phyloP scores from a whole-genome alignment of 2,329 filamentous ascomycete genomes.

The Aspergillus sp. region DNA sequence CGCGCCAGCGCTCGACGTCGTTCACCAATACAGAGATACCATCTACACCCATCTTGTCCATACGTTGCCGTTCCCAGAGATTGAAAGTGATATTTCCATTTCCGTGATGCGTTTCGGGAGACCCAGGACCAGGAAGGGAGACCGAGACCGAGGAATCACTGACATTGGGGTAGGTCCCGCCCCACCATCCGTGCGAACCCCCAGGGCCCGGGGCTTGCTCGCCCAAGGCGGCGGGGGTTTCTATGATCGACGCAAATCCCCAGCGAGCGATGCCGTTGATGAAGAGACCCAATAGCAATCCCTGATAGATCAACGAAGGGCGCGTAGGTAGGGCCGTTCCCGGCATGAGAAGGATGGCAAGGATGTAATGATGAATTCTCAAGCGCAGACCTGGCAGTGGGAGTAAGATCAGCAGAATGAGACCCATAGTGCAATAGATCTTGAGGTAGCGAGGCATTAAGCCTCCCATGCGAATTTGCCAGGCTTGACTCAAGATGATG shows the following conservation, averaged over 20 bases:
- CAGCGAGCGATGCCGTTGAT: slow-evolving; percentile 92
- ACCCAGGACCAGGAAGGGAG: slow-evolving; percentile 42
- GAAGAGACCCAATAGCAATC: slow-evolving; percentile 84
- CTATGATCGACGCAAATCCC: slow-evolving; percentile 86
- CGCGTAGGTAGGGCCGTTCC: slow-evolving; percentile 88
- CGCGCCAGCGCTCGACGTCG: slow-evolving; percentile 63
- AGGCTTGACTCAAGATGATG: slow-evolving; percentile 75
- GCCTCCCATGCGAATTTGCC: slow-evolving; percentile 82
- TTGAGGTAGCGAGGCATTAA: slow-evolving; percentile 75
- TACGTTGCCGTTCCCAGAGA: slow-evolving; percentile 45
- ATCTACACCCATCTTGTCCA: slow-evolving; percentile 49
- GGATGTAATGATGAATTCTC: slow-evolving; percentile 92
- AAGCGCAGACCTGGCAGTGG: slow-evolving; percentile 75
- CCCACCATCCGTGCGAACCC: slow-evolving; percentile 46
- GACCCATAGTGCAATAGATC: slow-evolving; percentile 70
- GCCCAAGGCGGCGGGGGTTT: slow-evolving; percentile 72
- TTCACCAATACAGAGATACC: slow-evolving; percentile 64
- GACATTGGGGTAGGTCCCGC: slow-evolving; percentile 54
- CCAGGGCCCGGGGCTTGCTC: slow-evolving; percentile 49
- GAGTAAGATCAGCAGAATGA: slow-evolving; percentile 69
- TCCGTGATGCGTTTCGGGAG: slow-evolving; percentile 34
- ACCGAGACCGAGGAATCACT: slow-evolving; percentile 48
- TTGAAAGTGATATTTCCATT: slow-evolving; percentile 50
- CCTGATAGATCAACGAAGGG: slow-evolving; percentile 82
- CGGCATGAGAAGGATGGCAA: slow-evolving; percentile 81